phyloP scores from a whole-genome alignment of 345 rosid species.

The Triadica sebifera region DNA sequence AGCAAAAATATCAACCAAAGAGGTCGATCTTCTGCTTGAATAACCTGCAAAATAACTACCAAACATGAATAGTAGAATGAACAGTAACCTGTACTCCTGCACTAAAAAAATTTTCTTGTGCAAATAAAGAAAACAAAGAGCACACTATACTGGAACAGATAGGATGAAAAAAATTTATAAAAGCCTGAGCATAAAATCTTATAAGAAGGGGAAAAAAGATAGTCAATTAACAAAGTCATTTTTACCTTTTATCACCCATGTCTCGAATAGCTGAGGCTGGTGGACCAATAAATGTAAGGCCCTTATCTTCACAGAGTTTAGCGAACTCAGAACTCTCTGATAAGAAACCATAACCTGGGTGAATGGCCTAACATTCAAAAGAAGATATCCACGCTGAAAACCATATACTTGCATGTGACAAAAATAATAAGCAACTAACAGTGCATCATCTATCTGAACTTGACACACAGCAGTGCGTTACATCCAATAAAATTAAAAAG shows the following conservation, averaged over 20 bases:
- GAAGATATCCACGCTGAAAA: slow-evolving; percentile 24
- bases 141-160: not conserved
- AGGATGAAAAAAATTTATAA: not conserved
- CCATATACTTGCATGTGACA: not conserved
- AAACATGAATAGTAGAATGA: not conserved
- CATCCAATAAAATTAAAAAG: not conserved
- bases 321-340: slow-evolving; percentile 88
- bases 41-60: not conserved
- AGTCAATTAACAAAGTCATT: not conserved
- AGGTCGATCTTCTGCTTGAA: not conserved
- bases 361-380: slow-evolving; percentile 64
- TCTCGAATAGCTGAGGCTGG: slow-evolving; percentile 90
- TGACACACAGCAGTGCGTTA: not conserved
- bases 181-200: not conserved
- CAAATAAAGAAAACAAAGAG: not conserved
- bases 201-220: too few species aligned
- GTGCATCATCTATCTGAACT: not conserved
- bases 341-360: slow-evolving; percentile 89
- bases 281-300: slow-evolving; percentile 81
- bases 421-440: slow-evolving; percentile 12
- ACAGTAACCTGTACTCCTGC: not conserved
- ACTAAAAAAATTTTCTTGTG: not conserved
- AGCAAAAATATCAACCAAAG: not conserved
- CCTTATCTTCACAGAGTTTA: slow-evolving; percentile 73
- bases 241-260: slow-evolving; percentile 94